Percentiles rank a stretch among this genome's conserved stretches.
phyloP scores from a whole-genome alignment of 2,329 filamentous ascomycete species.

The Penicillium psychrosexuale region DNA sequence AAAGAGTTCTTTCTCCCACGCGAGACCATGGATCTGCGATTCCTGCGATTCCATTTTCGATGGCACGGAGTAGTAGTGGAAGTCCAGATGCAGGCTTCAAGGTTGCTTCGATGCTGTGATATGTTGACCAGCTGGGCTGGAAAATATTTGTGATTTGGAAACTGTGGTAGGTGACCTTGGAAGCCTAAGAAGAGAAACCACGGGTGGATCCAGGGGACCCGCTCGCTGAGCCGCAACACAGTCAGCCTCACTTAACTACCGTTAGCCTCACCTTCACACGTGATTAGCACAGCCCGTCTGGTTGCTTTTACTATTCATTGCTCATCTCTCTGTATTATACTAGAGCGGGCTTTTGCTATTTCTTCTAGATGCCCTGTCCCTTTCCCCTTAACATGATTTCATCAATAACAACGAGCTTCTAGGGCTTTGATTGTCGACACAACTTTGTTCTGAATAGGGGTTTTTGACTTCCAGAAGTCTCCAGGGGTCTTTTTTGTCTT shows the following conservation, averaged over 20 bases:
- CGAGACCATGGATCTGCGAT: not conserved
- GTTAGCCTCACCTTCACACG: too few relatives aligned
- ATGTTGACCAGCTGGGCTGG: too few relatives aligned
- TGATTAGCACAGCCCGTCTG: too few relatives aligned
- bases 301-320: too few relatives aligned
- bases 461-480: not conserved
- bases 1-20: not conserved
- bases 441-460: too few relatives aligned
- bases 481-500: too few relatives aligned
- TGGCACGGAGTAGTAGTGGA: not conserved
- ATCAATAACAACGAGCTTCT: not conserved
- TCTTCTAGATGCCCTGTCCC: too few relatives aligned
- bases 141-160: not conserved
- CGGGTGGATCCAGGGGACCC: not conserved
- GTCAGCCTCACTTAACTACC: not conserved
- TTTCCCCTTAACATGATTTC: too few relatives aligned
- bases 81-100: not conserved
- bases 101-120: not conserved
- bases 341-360: too few relatives aligned
- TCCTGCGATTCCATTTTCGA: not conserved
- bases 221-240: not conserved
- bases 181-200: too few relatives aligned
- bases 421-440: not conserved
- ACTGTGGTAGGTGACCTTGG: not conserved
- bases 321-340: too few relatives aligned